These are phyloP conservation scores for Candida ipomoeae DNA, from an alignment of 805 yeast genomes.

Conservation along the genomic window DNA sequence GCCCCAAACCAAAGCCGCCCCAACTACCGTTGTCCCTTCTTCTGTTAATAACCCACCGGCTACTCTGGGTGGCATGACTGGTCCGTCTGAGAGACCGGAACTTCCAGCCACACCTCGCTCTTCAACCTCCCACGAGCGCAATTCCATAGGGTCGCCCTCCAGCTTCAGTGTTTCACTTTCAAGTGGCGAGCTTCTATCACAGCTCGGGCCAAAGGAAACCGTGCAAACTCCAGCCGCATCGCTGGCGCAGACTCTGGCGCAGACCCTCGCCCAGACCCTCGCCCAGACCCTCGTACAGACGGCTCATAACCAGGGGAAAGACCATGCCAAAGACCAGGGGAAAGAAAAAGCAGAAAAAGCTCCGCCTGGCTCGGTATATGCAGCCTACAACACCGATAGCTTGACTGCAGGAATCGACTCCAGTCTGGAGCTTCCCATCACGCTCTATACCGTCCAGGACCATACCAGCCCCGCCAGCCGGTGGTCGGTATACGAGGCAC, in stretches of 20 bases:
- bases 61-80: too few species aligned
- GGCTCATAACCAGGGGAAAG: too few species aligned
- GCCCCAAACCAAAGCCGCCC: too few species aligned
- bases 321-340: too few species aligned
- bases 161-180: constrained; percentile 14
- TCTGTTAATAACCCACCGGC: too few species aligned
- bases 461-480: constrained; percentile 6
- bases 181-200: constrained; percentile 18
- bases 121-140: neutral
- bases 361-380: neutral
- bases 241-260: too few species aligned
- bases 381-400: constrained; percentile 5
- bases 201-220: neutral
- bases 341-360: too few species aligned
- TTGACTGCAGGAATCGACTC: constrained; percentile 29
- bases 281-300: too few species aligned
- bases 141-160: neutral
- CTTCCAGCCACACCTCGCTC: neutral
- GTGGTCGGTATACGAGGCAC: constrained; percentile 9
- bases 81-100: neutral
- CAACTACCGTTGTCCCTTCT: too few species aligned
- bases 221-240: neutral
- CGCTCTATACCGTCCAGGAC: constrained; percentile 30
- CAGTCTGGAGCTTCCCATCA: constrained; percentile 24
- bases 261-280: too few species aligned